These are phyloP conservation scores for Rhizophagus sp. DNA, from an alignment of 192 early-diverging fungal species.

Conservation along the genomic window DNA sequence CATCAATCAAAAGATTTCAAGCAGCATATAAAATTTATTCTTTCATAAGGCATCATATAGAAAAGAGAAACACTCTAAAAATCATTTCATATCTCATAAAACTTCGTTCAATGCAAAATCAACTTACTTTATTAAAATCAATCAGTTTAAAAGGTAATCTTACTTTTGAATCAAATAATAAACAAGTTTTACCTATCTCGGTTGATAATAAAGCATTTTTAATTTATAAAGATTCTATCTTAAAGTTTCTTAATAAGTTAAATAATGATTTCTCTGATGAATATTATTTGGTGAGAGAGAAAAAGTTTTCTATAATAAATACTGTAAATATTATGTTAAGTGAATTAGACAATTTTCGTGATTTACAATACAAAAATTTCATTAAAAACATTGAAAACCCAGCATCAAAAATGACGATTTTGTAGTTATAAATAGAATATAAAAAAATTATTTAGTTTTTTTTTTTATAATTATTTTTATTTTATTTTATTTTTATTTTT, in stretches of 20 bases:
- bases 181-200: not conserved
- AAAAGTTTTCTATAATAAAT: not conserved
- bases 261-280: not conserved
- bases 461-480: too few species aligned
- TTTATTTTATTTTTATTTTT: too few species aligned
- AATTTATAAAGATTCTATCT: not conserved
- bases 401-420: not conserved
- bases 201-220: not conserved
- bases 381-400: not conserved
- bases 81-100: not conserved
- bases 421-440: not conserved
- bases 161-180: not conserved
- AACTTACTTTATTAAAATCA: not conserved
- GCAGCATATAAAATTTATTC: not conserved
- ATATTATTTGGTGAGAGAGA: not conserved
- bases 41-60: not conserved
- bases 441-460: too few species aligned
- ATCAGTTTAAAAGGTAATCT: not conserved
- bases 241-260: not conserved
- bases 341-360: not conserved
- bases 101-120: not conserved
- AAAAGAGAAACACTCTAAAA: not conserved
- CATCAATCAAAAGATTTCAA: not conserved
- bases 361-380: not conserved
- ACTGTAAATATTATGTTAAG: not conserved